phyloP scores from a whole-genome alignment of 768 basidiomycete genomes.

The Rhodotorula toruloides region DNA sequence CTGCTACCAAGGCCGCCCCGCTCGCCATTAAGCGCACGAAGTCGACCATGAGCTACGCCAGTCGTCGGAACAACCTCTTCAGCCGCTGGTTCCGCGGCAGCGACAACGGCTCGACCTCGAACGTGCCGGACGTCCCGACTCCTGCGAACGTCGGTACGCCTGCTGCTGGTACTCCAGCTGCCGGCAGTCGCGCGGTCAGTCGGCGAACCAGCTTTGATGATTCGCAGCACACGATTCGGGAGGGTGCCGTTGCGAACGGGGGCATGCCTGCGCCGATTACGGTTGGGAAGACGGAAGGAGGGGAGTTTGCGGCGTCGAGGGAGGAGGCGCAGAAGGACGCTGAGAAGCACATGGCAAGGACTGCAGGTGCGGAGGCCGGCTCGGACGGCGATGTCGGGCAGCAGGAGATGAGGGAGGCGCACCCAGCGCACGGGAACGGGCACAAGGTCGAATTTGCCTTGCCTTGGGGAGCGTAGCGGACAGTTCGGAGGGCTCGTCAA shows the following conservation, averaged over 20 bases:
- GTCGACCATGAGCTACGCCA: slow-evolving; percentile 8
- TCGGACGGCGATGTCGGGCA: too few relatives aligned
- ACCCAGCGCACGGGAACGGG: too few relatives aligned
- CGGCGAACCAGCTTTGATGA: neutral
- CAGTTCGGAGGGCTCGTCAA: neutral
- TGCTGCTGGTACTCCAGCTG: neutral
- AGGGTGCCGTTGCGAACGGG: neutral
- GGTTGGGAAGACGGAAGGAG: too few relatives aligned
- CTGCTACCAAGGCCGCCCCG: slow-evolving; percentile 43
- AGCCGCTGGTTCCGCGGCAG: neutral
- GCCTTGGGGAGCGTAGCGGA: neutral
- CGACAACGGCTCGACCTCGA: neutral
- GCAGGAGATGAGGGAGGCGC: too few relatives aligned
- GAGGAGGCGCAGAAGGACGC: neutral
- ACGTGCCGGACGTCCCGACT: neutral
- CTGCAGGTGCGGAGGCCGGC: too few relatives aligned
- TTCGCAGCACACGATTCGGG: neutral
- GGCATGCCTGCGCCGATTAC: neutral
- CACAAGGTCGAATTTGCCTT: neutral
- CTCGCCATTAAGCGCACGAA: slow-evolving; percentile 24
- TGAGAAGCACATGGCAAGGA: neutral
- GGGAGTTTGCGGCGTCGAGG: neutral
- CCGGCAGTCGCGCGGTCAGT: neutral
- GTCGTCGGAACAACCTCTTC: neutral
- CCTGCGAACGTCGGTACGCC: neutral